Conservation (phyloP, 306 rosid species). For the Neltuma alba region DNA sequence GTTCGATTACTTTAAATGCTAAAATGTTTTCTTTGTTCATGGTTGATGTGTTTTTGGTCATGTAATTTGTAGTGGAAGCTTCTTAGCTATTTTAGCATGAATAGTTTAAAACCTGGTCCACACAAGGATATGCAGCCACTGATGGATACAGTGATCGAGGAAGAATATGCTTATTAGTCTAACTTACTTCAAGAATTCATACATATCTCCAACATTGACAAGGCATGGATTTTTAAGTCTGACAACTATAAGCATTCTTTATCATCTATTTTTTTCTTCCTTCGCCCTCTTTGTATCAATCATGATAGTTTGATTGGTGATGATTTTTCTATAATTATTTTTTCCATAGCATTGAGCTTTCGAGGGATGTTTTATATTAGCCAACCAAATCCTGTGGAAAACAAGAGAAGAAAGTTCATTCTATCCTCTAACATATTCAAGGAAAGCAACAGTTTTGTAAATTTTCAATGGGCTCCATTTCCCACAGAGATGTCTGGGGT, state of each 20-base stretch:
- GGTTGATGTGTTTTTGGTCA: background rate
- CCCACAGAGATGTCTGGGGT: constrained; percentile 72
- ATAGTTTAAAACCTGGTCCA: constrained; percentile 35
- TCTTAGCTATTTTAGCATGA: constrained; percentile 48
- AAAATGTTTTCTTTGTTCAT: background rate
- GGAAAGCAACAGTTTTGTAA: constrained; percentile 44
- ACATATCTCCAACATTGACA: constrained; percentile 67
- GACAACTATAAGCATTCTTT: constrained; percentile 40
- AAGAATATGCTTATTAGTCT: constrained; percentile 65
- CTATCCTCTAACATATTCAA: constrained; percentile 53
- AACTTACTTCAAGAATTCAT: constrained; percentile 70
- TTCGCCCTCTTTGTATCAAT: background rate
- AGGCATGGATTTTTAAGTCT: constrained; percentile 72
- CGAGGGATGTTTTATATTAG: constrained; percentile 65
- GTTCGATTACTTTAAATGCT: background rate
- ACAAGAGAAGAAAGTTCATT: constrained; percentile 61
- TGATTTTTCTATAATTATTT: background rate
- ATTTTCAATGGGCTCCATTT: constrained; percentile 79
- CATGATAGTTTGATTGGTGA: constrained; percentile 14
- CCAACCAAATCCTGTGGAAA: constrained; percentile 68
- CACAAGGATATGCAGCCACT: constrained; percentile 52
- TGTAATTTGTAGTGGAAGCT: constrained; percentile 38
- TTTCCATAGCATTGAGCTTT: constrained; percentile 45
- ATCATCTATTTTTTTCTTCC: background rate
- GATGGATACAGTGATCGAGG: constrained; percentile 57